Conservation (phyloP, 805 yeast genomes). For the Tetrapisispora taiwanensis region DNA sequence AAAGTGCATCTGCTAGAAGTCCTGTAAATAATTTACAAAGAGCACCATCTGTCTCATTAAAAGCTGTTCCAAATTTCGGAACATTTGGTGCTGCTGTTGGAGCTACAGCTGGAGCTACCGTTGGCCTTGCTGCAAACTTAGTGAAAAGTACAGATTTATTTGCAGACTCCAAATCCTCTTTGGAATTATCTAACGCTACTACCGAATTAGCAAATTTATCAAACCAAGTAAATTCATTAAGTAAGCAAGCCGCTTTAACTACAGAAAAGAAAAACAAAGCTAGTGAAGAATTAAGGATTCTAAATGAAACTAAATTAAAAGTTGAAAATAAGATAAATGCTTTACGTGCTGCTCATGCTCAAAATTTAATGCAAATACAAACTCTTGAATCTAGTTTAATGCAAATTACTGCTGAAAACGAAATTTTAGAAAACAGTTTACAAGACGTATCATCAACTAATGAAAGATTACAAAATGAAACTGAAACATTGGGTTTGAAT, state of each 20-base stretch:
- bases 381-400: constrained; percentile 55
- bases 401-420: constrained; percentile 57
- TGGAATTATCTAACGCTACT: constrained; percentile 65
- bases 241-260: constrained; percentile 60
- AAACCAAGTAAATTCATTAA: constrained; percentile 70
- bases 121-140: constrained; percentile 16
- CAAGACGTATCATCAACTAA: constrained; percentile 70
- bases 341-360: constrained; percentile 62
- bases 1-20: constrained; percentile 36
- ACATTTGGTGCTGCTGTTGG: constrained; percentile 11
- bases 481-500: constrained; percentile 48
- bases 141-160: constrained; percentile 38
- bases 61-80: constrained; percentile 28
- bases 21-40: constrained; percentile 31
- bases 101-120: constrained; percentile 13
- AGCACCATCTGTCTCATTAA: constrained; percentile 28
- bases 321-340: constrained; percentile 61
- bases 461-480: constrained; percentile 57
- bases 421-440: constrained; percentile 58
- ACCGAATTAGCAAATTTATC: constrained; percentile 80
- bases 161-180: constrained; percentile 51
- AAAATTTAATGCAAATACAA: constrained; percentile 66
- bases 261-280: constrained; percentile 66
- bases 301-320: constrained; percentile 55
- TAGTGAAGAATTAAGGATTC: constrained; percentile 63